Percentiles rank a stretch among this genome's conserved stretches.
phyloP scores from a whole-genome alignment of 106 monocot species.

The Acorus gramineus region DNA sequence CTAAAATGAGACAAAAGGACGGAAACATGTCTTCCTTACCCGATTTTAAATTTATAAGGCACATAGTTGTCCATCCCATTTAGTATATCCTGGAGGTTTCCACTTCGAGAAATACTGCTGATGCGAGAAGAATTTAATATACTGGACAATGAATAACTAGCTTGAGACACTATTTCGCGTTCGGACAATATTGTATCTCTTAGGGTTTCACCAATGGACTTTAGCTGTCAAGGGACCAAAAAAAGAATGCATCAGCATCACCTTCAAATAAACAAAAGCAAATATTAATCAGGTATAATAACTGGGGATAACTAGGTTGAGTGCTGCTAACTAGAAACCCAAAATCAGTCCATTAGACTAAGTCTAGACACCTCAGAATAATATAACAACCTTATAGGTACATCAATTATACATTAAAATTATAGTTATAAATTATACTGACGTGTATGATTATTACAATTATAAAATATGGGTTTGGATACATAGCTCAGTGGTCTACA shows the following conservation, averaged over 20 bases:
- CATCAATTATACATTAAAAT: too few relatives aligned
- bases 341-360: too few relatives aligned
- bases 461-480: too few relatives aligned
- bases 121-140: constrained; percentile 43
- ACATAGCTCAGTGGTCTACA: neutral
- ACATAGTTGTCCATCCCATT: constrained; percentile 28
- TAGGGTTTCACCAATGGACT: constrained; percentile 30
- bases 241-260: neutral
- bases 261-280: too few relatives aligned
- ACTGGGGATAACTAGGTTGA: too few relatives aligned
- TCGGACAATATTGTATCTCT: constrained; percentile 30
- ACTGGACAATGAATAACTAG: constrained; percentile 47
- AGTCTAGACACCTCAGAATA: too few relatives aligned
- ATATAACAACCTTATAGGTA: too few relatives aligned
- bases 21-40: constrained; percentile 15
- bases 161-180: constrained; percentile 21
- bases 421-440: too few relatives aligned
- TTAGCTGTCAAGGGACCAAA: constrained; percentile 17
- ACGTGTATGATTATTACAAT: too few relatives aligned
- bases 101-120: constrained; percentile 43
- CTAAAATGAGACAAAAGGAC: neutral
- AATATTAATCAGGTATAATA: too few relatives aligned
- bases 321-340: too few relatives aligned
- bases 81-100: constrained; percentile 38
- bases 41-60: constrained; percentile 52